Evolutionary conservation across 345 rosid species (phyloP).

Genomic region (Pugionium cornutum): DNA sequence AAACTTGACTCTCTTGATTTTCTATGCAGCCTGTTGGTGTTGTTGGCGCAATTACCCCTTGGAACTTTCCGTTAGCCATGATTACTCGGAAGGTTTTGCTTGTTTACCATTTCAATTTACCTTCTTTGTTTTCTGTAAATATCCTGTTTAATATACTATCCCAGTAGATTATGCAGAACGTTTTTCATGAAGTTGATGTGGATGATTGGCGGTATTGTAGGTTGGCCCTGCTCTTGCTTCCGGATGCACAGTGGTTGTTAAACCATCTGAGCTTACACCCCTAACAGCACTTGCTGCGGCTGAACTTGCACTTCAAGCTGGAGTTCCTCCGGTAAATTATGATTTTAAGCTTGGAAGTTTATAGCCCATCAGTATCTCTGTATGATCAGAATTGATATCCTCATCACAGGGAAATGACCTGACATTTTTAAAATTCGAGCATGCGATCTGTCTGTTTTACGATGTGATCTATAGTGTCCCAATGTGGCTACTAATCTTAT

Average conservation of each 20-base stretch:
- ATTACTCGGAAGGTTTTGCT: slow-evolving; percentile 83
- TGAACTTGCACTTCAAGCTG: slow-evolving; percentile 95
- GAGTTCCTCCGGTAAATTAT: slow-evolving; percentile 87
- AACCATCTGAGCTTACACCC: slow-evolving; percentile 96
- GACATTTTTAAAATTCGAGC: slow-evolving; percentile 9
- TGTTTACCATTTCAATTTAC: slow-evolving; percentile 6
- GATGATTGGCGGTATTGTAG: slow-evolving; percentile 45
- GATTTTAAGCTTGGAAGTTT: slow-evolving; percentile 26
- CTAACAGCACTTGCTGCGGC: slow-evolving; percentile 95
- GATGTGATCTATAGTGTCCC: slow-evolving; percentile 20
- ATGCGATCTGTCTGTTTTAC: slow-evolving; percentile 7
- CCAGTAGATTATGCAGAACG: neutral
- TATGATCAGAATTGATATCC: slow-evolving; percentile 14
- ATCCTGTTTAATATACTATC: slow-evolving; percentile 14
- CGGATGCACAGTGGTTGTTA: slow-evolving; percentile 96
- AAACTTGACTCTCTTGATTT: slow-evolving; percentile 24
- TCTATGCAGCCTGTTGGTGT: slow-evolving; percentile 88
- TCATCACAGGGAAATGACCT: slow-evolving; percentile 14
- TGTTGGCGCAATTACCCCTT: slow-evolving; percentile 91
- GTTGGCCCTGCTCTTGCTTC: slow-evolving; percentile 99
- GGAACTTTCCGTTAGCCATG: slow-evolving; percentile 99
- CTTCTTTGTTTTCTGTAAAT: slow-evolving; percentile 9
- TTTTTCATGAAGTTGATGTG: slow-evolving; percentile 24
- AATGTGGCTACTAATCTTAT: slow-evolving; percentile 28
- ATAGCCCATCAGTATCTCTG: slow-evolving; percentile 20